Percentiles rank a stretch among this genome's conserved stretches.
Evolutionary conservation across 2,329 filamentous ascomycete species (phyloP).

Genomic region (Coleophoma eucalyptorum): DNA sequence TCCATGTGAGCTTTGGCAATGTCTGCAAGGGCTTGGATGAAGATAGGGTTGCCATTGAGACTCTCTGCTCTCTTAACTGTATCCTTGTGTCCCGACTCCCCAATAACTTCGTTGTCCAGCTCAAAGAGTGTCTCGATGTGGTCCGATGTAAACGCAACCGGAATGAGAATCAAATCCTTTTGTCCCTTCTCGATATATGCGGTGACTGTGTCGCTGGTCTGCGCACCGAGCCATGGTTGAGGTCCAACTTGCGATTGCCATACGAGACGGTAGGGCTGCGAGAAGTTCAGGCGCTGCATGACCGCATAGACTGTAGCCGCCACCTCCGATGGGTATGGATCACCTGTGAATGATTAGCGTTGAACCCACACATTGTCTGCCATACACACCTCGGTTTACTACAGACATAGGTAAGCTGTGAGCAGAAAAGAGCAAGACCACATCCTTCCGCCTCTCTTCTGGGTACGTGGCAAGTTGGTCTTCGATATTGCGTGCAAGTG

Average conservation of each 20-base stretch:
- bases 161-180: conserved; percentile 85
- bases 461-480: conserved; percentile 81
- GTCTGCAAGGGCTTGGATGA: conserved; percentile 86
- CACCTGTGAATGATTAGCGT: conserved; percentile 47
- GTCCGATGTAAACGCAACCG: conserved; percentile 97
- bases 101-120: conserved; percentile 91
- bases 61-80: conserved; percentile 88
- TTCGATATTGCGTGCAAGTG: conserved; percentile 90
- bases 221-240: conserved; percentile 90
- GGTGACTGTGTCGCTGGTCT: conserved; percentile 84
- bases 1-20: conserved; percentile 78
- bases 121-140: conserved; percentile 98
- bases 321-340: conserved; percentile 93
- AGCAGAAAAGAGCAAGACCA: conserved; percentile 88
- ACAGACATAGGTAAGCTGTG: conserved; percentile 97
- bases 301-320: conserved; percentile 94
- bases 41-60: conserved; percentile 84
- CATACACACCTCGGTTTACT: conserved; percentile 73
- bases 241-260: conserved; percentile 99
- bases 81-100: conserved; percentile 73
- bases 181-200: conserved; percentile 88
- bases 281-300: conserved; percentile 86
- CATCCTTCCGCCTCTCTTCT: conserved; percentile 71
- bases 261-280: conserved; percentile 87
- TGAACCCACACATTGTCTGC: not conserved